Evolutionary conservation across 2,329 filamentous ascomycete species (phyloP).

Genomic region (Nannizziopsis arthrosporioides): DNA sequence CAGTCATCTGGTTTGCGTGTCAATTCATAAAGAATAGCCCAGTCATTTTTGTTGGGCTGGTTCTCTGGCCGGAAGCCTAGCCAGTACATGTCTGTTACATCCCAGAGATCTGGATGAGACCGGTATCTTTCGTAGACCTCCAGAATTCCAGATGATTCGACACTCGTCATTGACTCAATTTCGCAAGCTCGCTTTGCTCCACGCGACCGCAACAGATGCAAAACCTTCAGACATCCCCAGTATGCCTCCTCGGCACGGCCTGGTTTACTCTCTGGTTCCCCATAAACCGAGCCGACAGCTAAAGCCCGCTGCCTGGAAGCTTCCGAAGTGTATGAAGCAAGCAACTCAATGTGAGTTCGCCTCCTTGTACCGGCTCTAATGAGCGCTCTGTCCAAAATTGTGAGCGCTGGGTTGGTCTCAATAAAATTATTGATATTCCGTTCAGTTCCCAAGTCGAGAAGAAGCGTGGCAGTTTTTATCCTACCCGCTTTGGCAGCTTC

Average conservation of each 20-base stretch:
- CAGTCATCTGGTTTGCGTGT: slow-evolving; percentile 8
- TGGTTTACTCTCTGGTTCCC: neutral
- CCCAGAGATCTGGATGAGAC: slow-evolving; percentile 16
- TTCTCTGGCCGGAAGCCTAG: slow-evolving; percentile 16
- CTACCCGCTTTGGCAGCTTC: slow-evolving; percentile 16
- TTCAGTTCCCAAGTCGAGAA: slow-evolving; percentile 17
- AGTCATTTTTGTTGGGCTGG: slow-evolving; percentile 17
- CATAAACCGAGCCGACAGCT: slow-evolving; percentile 14
- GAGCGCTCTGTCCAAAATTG: slow-evolving; percentile 18
- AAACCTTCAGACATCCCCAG: slow-evolving; percentile 12
- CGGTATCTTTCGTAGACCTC: slow-evolving; percentile 9
- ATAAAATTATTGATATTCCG: slow-evolving; percentile 14
- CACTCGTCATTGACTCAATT: slow-evolving; percentile 6
- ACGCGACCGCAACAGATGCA: slow-evolving; percentile 15
- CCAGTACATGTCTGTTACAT: slow-evolving; percentile 14
- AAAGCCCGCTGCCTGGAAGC: slow-evolving; percentile 14
- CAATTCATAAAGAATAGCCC: slow-evolving; percentile 17
- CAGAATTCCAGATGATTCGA: neutral
- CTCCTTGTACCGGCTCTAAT: slow-evolving; percentile 16
- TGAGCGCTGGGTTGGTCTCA: slow-evolving; percentile 11
- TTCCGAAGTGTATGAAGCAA: slow-evolving; percentile 16
- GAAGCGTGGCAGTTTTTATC: slow-evolving; percentile 14
- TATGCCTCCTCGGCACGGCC: slow-evolving; percentile 10
- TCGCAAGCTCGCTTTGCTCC: slow-evolving; percentile 18
- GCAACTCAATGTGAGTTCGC: slow-evolving; percentile 15